phyloP scores from a whole-genome alignment of 805 yeast genomes.

The Saccharomyces paradoxus region DNA sequence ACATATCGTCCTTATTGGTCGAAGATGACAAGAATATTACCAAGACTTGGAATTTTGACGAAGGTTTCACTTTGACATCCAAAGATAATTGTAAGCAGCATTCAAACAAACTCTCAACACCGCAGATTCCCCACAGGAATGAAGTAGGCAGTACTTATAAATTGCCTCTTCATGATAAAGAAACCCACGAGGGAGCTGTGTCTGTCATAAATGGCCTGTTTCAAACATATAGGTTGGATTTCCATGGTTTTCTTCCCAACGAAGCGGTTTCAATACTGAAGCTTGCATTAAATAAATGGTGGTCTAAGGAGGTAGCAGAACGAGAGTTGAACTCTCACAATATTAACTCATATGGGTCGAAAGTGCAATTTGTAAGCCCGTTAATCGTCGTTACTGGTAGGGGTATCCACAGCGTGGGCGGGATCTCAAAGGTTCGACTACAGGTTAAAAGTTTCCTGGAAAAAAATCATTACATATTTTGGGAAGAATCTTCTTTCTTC shows the following conservation, averaged over 20 bases:
- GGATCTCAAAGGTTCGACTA: conserved; percentile 41
- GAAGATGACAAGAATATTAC: neutral
- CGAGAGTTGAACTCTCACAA: conserved; percentile 37
- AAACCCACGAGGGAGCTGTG: neutral
- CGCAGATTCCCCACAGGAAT: neutral
- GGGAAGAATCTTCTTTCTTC: conserved; percentile 41
- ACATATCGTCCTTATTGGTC: conserved; percentile 1
- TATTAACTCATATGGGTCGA: conserved; percentile 23
- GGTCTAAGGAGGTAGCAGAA: conserved; percentile 44
- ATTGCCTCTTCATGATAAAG: neutral
- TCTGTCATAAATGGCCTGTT: conserved; percentile 13
- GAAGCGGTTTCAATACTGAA: conserved; percentile 38
- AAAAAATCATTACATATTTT: conserved; percentile 34
- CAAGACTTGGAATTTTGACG: neutral
- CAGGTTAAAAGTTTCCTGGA: conserved; percentile 37
- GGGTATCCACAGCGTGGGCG: conserved; percentile 60
- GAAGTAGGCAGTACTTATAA: neutral
- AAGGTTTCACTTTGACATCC: neutral
- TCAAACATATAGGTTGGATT: conserved; percentile 35
- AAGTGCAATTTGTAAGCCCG: conserved; percentile 36
- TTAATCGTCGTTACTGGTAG: conserved; percentile 55
- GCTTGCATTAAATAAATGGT: conserved; percentile 45
- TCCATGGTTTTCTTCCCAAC: conserved; percentile 45
- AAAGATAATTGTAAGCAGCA: neutral
- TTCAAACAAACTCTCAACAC: neutral